phyloP scores from a whole-genome alignment of 164 flowering plant genomes.

The Euptelea pleiosperma region DNA sequence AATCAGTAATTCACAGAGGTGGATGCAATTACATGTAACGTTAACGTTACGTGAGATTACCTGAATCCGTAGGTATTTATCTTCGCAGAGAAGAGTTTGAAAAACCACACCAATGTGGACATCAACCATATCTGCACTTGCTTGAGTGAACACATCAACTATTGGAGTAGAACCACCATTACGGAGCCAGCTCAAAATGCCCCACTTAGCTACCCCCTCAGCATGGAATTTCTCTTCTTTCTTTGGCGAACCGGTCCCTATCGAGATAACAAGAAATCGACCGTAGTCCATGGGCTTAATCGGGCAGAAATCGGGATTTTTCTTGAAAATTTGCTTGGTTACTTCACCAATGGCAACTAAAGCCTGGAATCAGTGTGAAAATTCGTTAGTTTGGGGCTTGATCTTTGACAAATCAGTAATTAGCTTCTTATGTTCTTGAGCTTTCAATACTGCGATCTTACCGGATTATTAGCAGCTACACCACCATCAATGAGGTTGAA shows the following conservation, averaged over 20 bases:
- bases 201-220: conserved; percentile 43
- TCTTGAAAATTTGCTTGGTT: conserved; percentile 22
- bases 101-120: conserved; percentile 24
- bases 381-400: neutral
- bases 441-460: conserved; percentile 9
- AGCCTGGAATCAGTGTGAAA: conserved; percentile 24
- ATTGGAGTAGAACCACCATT: conserved; percentile 24
- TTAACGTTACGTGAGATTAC: too few relatives aligned
- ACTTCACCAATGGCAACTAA: conserved; percentile 49
- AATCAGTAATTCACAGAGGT: too few relatives aligned
- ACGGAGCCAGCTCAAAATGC: conserved; percentile 36
- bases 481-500: conserved; percentile 65
- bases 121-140: conserved; percentile 32
- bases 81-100: conserved; percentile 26
- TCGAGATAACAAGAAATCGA: conserved; percentile 42
- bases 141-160: too few relatives aligned
- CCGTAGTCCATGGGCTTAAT: conserved; percentile 34
- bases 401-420: too few relatives aligned
- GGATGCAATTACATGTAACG: too few relatives aligned
- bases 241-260: conserved; percentile 48
- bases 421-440: too few relatives aligned
- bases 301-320: conserved; percentile 32
- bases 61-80: conserved; percentile 35
- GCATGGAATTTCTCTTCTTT: conserved; percentile 33
- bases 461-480: conserved; percentile 46